Percentiles rank a stretch among this genome's conserved stretches.
These are phyloP conservation scores for Boletus vermiculosoides DNA, from an alignment of 768 basidiomycete species.

Conservation along the genomic window DNA sequence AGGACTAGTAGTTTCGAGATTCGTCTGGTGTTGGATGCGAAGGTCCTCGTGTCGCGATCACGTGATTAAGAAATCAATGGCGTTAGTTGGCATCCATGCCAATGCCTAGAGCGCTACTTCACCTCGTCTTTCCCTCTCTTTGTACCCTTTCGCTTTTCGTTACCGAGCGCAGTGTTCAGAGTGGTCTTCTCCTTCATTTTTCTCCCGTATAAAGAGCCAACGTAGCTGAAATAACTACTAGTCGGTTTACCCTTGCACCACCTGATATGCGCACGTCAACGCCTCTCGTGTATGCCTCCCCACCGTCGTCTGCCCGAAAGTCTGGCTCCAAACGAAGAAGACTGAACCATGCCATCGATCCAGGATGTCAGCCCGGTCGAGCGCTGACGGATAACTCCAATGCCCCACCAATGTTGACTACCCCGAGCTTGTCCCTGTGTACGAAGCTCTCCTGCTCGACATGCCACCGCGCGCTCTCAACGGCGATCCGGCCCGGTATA, in stretches of 20 bases:
- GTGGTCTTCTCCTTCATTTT: background rate
- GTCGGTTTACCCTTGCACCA: background rate
- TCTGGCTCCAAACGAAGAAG: conserved; percentile 27
- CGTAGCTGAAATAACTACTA: background rate
- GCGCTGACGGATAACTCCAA: conserved; percentile 23
- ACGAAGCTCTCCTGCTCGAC: conserved; percentile 29
- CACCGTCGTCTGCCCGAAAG: conserved; percentile 16
- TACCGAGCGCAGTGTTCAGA: background rate
- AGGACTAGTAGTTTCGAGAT: too few species aligned
- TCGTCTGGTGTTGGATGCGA: background rate
- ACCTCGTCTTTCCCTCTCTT: background rate
- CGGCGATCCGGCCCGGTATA: conserved; percentile 16
- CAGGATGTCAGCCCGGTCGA: conserved; percentile 14
- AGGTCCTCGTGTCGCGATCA: conserved; percentile 25
- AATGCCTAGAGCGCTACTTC: background rate
- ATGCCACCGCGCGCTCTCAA: conserved; percentile 30
- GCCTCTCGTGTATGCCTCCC: conserved; percentile 11
- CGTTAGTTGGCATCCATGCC: background rate
- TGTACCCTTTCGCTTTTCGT: background rate
- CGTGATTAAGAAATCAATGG: conserved; percentile 28
- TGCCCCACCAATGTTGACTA: background rate
- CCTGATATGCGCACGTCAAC: conserved; percentile 19
- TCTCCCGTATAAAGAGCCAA: background rate
- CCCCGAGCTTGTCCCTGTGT: background rate
- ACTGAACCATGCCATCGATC: conserved; percentile 19